Base-by-base conservation (phyloP, 306 rosid species). In the Cicer judaicum region DNA sequence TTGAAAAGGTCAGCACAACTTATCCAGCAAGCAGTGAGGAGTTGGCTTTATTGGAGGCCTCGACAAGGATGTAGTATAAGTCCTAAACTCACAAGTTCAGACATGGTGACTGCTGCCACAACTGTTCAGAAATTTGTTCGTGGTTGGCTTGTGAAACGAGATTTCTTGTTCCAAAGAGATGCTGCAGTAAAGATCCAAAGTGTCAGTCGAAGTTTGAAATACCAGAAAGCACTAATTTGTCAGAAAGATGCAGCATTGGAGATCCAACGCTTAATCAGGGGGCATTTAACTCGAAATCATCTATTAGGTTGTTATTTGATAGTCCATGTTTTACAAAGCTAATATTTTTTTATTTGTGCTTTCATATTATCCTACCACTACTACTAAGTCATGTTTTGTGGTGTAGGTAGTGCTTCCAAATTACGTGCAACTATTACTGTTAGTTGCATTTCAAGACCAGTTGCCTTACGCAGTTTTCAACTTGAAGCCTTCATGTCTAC, bases 221-320 rank as follows among this genome's bases (percentile, higher is more conserved):
- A 81, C 65, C 78, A 82, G 67, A 87, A 82, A 68, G 60, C 65
- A 77, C 84, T 84, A 61, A 77, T 80, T 43, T n/a, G 72, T 72
- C 80, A 63, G 64, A 88, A 82, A 85, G 54, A 74, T 34, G 93
- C 92, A 64, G 86, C 87, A 19, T 53, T 84, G 79, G 86, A 87
- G 74, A 89, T 91, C 62, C 97, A 91, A 79, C 82, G 88, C 57
- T 75, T 87, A 78, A 77, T 88, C 70, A 86, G 93, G 87, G 98
- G 94, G 15, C 84, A 87, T 66, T 74, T 84, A 72, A 21, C 85
- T 55, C 86, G 91, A 76, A 91, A 74, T 64, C 73, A 46, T 80
- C 89, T 93, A 52, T 72, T 88, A 85, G 98, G 98, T 93, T 79
- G 18, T 11, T 50, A 19, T 60, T 60, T 60, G 66, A 60, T 60